Base-by-base conservation (phyloP, 2,329 filamentous ascomycete species). In the Claviceps pazoutovae region DNA sequence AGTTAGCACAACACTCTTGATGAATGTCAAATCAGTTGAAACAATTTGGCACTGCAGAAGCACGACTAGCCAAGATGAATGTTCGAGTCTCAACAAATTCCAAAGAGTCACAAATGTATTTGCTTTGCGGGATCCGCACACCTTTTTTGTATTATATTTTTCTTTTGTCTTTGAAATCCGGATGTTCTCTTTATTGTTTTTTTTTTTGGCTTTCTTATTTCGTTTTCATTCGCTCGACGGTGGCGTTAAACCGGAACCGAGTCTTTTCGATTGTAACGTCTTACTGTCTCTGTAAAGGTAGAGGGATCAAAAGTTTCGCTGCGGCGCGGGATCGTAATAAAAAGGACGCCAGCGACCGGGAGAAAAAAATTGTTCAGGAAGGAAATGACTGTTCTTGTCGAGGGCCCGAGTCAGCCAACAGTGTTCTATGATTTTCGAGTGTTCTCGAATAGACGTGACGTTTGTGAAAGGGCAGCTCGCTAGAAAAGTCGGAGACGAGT, bases 261-360 rank as follows among this genome's bases (percentile, higher is more conserved):
- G 14, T 45, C 30, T 45, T 45, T 50, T 17, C 14, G 7, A 38
- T 37, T 16, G 30, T 26, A 6, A 36, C 16, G 26, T 17, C 19
- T n/a, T 14, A 8, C 14, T 8, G 30, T 37, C 36, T 16, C 23
- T 23, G 41, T 26, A 21, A 17, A 26, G 37, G 26, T 17, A 30
- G 34, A 54, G 21, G 38, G 30, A 50, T 54, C 61, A 56, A 54
- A 55, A 54, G 63, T 64, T 34, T 64, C 64, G 65, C 68, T 49
- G 51, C 57, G 17, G 14, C 30, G 26, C 13, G 34, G 57, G 58
- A 59, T 62, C 61, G 68, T 73, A 62, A 34, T n/a, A 34, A 50
- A 50, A 68, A 74, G 75, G 76, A 75, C 75, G 76, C 76, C 76
- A 74, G 76, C 75, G 75, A 70, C 76, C 75, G 26, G n/a, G 59